Evolutionary conservation across 768 basidiomycete genomes (phyloP), one percentile per base, ranked within the genome.

Genomic region (Sistotremastrum niveocremeum): DNA sequence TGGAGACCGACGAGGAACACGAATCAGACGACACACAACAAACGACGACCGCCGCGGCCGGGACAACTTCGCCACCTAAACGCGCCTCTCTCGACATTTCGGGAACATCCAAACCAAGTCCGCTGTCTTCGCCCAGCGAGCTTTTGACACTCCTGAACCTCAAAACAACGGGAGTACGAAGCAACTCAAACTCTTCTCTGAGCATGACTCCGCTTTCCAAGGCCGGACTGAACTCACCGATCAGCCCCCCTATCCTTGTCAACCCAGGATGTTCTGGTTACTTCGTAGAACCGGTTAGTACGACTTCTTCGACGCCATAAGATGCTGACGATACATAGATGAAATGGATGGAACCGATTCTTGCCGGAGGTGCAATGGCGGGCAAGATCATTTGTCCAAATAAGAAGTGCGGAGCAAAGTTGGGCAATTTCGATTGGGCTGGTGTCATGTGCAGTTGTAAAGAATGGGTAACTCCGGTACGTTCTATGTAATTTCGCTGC

Each of bases 381-480:
- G 95, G 95, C 11, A 95, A 91, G 70, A 85, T 99, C 53, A 49
- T 74, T 0, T 99, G 95, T 55, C 95, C 95, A 3, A 94, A 93
- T 61, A 73, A 79, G 55, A 90, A 86, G 56, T 99, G 95, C 55
- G 72, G 73, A 3, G 79, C 76, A 29, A 99, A 99, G 65, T 70
- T 99, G 11, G 95, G 95, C 2, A 95, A 87, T 60, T 98, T 81
- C 54, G 91, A 95, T 59, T 99, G 95, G 95, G 89, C 91, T 4
- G 94, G 94, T 0, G 79, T 87, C 31, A 76, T 81, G 55, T 94
- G 91, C 58, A 83, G 86, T 28, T 97, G 91, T 57, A 84, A 81
- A 54, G 77, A 80, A 56, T 97, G 91, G 91, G 85, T 94, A 30
- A 81, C 80, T 6, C 91, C 91, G 39, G 90, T 91, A 53, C 57